Percentiles rank a stretch among this genome's conserved stretches.
Evolutionary conservation across 257 asterid genomes (phyloP).

Genomic region (Jasminum sambac): DNA sequence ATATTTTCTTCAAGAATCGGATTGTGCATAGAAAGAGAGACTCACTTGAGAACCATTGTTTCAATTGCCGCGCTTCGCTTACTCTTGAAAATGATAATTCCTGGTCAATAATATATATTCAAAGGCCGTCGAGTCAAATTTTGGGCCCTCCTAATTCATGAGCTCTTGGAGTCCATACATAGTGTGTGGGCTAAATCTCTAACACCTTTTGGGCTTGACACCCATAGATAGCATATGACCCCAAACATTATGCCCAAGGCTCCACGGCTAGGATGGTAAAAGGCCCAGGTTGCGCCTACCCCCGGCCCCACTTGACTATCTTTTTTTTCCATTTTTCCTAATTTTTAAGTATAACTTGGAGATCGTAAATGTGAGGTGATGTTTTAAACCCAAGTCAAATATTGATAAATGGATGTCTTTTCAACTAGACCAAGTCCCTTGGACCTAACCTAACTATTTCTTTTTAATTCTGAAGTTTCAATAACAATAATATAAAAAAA

Average conservation of each 20-base stretch:
- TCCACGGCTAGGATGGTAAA: background rate
- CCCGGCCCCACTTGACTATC: too few relatives aligned
- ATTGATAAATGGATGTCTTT: too few relatives aligned
- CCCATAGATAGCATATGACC: too few relatives aligned
- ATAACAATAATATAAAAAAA: too few relatives aligned
- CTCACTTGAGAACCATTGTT: constrained; percentile 68
- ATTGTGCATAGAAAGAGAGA: background rate
- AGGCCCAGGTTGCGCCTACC: background rate
- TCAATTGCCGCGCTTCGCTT: constrained; percentile 15
- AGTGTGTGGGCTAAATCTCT: background rate
- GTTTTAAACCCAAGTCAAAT: too few relatives aligned
- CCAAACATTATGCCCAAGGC: background rate
- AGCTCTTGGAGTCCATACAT: background rate
- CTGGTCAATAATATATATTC: background rate
- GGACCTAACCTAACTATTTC: too few relatives aligned
- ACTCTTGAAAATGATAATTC: constrained; percentile 16
- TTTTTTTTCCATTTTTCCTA: too few relatives aligned
- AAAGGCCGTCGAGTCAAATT: background rate
- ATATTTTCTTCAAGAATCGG: background rate
- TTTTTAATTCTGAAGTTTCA: too few relatives aligned
- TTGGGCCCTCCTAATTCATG: background rate
- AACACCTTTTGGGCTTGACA: background rate
- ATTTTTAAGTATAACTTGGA: too few relatives aligned
- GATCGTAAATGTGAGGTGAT: too few relatives aligned
- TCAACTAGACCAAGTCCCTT: too few relatives aligned